phyloP scores from a whole-genome alignment of 306 rosid genomes.

The Pyrus pyrifolia region DNA sequence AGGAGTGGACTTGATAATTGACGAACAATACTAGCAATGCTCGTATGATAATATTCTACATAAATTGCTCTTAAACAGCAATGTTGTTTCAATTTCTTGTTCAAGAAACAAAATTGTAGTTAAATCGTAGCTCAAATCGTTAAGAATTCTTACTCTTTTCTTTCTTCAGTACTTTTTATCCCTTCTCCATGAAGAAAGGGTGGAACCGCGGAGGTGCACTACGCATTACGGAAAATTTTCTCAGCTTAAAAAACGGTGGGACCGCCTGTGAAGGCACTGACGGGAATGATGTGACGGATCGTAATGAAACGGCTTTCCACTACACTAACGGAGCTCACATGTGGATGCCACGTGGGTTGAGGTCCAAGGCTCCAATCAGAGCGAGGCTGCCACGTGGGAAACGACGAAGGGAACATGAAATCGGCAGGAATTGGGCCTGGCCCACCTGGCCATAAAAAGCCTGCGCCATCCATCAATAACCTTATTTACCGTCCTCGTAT shows the following conservation, averaged over 20 bases:
- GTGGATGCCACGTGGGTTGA: constrained; percentile 34
- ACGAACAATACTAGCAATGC: not conserved
- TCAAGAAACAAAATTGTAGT: not conserved
- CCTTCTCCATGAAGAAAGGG: too few species aligned
- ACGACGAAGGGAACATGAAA: not conserved
- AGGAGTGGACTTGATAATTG: not conserved
- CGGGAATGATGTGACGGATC: constrained; percentile 34
- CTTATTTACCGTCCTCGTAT: not conserved
- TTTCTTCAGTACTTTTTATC: not conserved
- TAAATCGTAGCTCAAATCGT: too few species aligned
- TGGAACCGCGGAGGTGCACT: not conserved
- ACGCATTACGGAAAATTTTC: not conserved
- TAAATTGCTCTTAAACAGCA: not conserved
- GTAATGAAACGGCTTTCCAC: constrained; percentile 23
- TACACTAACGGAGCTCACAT: constrained; percentile 7
- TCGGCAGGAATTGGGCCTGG: constrained; percentile 11
- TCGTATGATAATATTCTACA: not conserved
- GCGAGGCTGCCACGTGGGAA: constrained; percentile 37
- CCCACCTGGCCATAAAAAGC: constrained; percentile 2
- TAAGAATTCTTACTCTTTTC: not conserved
- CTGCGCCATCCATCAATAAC: constrained; percentile 9
- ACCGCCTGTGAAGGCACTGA: constrained; percentile 1
- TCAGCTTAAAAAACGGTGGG: not conserved
- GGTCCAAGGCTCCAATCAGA: constrained; percentile 33
- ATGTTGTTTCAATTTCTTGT: not conserved